Base-by-base conservation (phyloP, 768 basidiomycete species). In the Cystofilobasidium bisporidii region DNA sequence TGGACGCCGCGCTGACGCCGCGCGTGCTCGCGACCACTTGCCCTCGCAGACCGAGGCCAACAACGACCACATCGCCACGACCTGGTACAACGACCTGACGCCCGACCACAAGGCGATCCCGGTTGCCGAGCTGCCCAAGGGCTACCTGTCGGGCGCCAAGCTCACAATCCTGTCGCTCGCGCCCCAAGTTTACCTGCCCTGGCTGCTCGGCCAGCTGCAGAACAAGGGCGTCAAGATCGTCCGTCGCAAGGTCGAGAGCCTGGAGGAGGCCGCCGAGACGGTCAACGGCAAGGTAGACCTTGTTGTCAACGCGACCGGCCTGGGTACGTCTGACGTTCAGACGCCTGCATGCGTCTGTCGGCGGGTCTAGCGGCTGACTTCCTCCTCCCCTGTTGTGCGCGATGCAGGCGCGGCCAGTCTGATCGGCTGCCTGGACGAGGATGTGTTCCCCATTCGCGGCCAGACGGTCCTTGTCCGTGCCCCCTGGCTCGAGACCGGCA, bases 391-490 rank as follows among this genome's bases (percentile, higher is more conserved):
- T 12, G 47, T 8, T 48, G 47, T 17, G 9, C 20, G 22, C 11
- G n/a, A 15, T 28, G 48, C 48, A 71, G 87, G 87, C 4, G 84
- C 90, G 12, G 81, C 83, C 60, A 84, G 83, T 38, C 80, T 94
- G 50, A 83, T 87, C 17, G 91, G 91, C 8, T 84, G 93, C 2
- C 86, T 91, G 73, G 92, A 96, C 75, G 80, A 81, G 66, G 79
- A 78, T 28, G 78, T 91, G 28, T 84, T 83, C 74, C 89, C 91
- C 0, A 82, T 91, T 70, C 81, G 90, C 53, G 91, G 91, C 11
- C 92, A 94, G 77, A 86, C 88, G 0, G 84, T 92, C 12, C 75
- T 91, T 22, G 80, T 93, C 26, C 77, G 83, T 45, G 87, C 88
- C 2, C 86, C 88, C 0, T 81, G 82, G 78, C 79, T 89, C 55